Evolutionary conservation across 2,329 filamentous ascomycete species (phyloP), one percentile per base, ranked within the genome.

Genomic region (Monosporascus sp.): DNA sequence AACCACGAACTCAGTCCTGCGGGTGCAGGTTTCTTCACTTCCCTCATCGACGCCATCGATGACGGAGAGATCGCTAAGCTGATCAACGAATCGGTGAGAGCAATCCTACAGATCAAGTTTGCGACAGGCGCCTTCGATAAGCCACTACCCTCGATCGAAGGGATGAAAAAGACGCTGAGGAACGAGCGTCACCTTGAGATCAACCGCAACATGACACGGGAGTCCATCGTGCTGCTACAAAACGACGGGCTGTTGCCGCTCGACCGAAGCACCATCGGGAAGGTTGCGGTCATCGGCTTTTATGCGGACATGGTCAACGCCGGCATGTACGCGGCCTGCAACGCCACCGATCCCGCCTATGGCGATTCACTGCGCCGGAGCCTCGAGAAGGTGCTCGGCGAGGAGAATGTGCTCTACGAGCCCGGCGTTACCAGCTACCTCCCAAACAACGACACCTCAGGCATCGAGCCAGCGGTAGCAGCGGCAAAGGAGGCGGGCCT

Each of bases 31-130:
- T 53, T 58, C 2, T 67, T 64, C 24, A 58, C 63, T 1, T 59
- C 58, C 20, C 60, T 68, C 7, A 51, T 65, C 46, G 52, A 31
- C 27, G 27, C 27, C 27, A 31, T 54, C 17, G 58, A 64, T 24
- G 51, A 66, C 20, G 55, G 60, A 19, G 53, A 58, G 2, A 49
- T 69, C 20, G 58, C 55, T 0, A 51, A 52, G 7, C 51, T 64
- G 8, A 55, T 69, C 19, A 58, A 67, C n/a, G 55, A 57, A n/a
- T 61, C 67, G 3, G 63, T 60, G 1, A 54, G 51, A 1, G 59
- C 61, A 3, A 47, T 69, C 4, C 61, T 69, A 7, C 55, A 61
- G 37, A 62, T 69, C 55, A 69, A 69, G 51, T 67, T 67, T 24
- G 55, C 57, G 2, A 62, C 64, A 0, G 65, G 67, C 2, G 48